Percentiles rank a stretch among this genome's conserved stretches.
phyloP scores from a whole-genome alignment of 192 early-diverging fungal genomes.

The Dispira simplex region DNA sequence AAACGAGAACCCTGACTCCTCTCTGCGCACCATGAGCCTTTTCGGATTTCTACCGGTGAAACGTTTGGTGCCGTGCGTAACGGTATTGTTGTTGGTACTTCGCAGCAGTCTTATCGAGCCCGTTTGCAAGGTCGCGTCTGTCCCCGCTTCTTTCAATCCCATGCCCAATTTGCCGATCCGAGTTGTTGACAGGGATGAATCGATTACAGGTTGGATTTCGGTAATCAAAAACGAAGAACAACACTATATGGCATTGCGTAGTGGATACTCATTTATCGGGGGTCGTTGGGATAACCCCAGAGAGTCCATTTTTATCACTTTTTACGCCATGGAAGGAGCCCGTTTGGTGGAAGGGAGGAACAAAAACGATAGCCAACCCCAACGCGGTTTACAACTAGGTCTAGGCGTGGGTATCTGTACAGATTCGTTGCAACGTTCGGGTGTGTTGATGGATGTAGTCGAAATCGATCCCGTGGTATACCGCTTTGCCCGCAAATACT shows the following conservation, averaged over 20 bases:
- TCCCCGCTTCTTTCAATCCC: constrained; percentile 17
- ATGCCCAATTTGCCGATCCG: constrained; percentile 11
- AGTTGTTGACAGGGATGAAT: constrained; percentile 59
- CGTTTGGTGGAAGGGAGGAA: constrained; percentile 19
- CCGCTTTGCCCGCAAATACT: constrained; percentile 47
- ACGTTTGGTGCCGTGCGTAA: constrained; percentile 14
- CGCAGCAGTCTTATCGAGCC: constrained; percentile 24
- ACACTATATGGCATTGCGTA: constrained; percentile 55
- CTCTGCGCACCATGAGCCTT: neutral
- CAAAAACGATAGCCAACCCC: neutral
- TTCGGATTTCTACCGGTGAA: constrained; percentile 12
- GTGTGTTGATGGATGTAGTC: constrained; percentile 57
- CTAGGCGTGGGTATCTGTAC: constrained; percentile 72
- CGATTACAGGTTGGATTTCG: constrained; percentile 66
- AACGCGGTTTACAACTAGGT: constrained; percentile 39
- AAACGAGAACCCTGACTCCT: neutral
- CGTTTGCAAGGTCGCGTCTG: constrained; percentile 31
- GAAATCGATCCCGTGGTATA: constrained; percentile 73
- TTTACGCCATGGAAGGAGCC: constrained; percentile 73
- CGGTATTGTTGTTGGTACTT: constrained; percentile 12
- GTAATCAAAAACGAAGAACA: constrained; percentile 36
- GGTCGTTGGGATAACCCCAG: constrained; percentile 48
- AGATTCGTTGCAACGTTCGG: constrained; percentile 36
- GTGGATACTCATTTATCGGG: constrained; percentile 79
- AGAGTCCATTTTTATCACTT: constrained; percentile 64